Evolutionary conservation across 352 stramenopile species (phyloP), one percentile per base, ranked within the genome.

Genomic region (Phytophthora rubi): DNA sequence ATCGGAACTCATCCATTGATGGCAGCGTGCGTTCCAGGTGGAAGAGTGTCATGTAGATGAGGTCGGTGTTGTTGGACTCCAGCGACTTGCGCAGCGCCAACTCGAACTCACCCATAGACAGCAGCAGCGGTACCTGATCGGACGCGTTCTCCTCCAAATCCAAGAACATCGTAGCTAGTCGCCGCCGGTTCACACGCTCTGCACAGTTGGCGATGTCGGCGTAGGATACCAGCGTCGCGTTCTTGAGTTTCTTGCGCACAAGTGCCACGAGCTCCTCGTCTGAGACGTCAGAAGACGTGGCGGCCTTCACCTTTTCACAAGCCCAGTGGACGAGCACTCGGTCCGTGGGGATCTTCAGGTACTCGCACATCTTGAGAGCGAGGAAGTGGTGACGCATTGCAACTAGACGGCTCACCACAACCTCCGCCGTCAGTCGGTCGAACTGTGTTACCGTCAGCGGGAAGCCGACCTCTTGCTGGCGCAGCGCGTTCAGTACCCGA

Each of bases 81-180:
- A 97, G 79, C 35, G 92, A 90, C 66, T 97, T 97, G 65, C 87
- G 84, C 65, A 98, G 75, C 30, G 91, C 92, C 33, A 97, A 79
- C 62, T 97, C 91, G 56, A 96, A 95, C 61, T 98, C 91, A 35
- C 89, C 89, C 92, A 98, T 98, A 0, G 86, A 92, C 33, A 98
- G 77, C 65, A 98, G 75, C 61, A 97, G 65, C 28, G 89, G 89
- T 47, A 98, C 91, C 59, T 97, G 91, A 71, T 97, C 91, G 0
- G 80, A 89, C n/a, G 91, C 88, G 45, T 95, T 94, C 53, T 89
- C 79, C 64, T 96, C 88, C n/a, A 93, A 54, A 59, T 97, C 89
- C 33, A 98, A 65, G 47, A 98, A 91, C 87, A 97, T 93, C 3
- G 91, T 97, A 9, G 92, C 92, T 8, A 98, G 80, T 3, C 89